These are phyloP conservation scores for Aspergillus baeticus DNA, from an alignment of 495 filamentous ascomycete genomes.

Conservation along the genomic window DNA sequence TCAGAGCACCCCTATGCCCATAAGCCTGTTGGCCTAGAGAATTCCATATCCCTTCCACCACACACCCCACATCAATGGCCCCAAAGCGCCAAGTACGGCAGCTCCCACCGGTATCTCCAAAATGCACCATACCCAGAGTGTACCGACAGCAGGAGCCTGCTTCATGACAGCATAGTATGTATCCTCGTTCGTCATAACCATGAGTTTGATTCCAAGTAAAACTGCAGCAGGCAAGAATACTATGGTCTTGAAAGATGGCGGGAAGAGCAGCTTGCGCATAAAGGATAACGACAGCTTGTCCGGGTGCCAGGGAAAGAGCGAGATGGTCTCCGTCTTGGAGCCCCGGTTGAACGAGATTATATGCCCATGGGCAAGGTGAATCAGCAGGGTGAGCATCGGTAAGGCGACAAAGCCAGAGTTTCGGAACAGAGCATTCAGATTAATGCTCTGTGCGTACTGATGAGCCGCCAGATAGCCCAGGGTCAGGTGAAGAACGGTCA, in stretches of 20 bases:
- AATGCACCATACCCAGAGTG: slow-evolving; percentile 91
- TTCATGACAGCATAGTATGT: slow-evolving; percentile 91
- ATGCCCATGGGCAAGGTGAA: slow-evolving; percentile 49
- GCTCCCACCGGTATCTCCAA: slow-evolving; percentile 77
- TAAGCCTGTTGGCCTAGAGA: slow-evolving; percentile 17
- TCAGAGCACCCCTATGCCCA: too few relatives aligned
- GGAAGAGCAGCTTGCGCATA: slow-evolving; percentile 34
- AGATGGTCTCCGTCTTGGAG: slow-evolving; percentile 15
- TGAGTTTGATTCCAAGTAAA: slow-evolving; percentile 70
- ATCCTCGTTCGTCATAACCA: slow-evolving; percentile 73
- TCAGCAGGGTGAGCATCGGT: slow-evolving; percentile 40
- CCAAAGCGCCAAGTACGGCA: slow-evolving; percentile 57
- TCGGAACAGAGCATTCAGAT: slow-evolving; percentile 53
- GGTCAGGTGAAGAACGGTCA: slow-evolving; percentile 82
- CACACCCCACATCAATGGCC: slow-evolving; percentile 56
- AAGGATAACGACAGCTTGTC: slow-evolving; percentile 34
- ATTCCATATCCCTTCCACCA: slow-evolving; percentile 71
- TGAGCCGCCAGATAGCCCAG: slow-evolving; percentile 88
- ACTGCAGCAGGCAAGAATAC: slow-evolving; percentile 54
- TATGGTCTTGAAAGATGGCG: slow-evolving; percentile 32
- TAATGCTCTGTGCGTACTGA: slow-evolving; percentile 76
- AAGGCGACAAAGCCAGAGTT: slow-evolving; percentile 38
- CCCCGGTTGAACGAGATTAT: slow-evolving; percentile 30
- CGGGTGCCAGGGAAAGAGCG: slow-evolving; percentile 28
- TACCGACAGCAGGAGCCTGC: slow-evolving; percentile 81